These are phyloP conservation scores for Microstegium vimineum DNA, from an alignment of 176 grass and related monocot genomes.

Conservation along the genomic window DNA sequence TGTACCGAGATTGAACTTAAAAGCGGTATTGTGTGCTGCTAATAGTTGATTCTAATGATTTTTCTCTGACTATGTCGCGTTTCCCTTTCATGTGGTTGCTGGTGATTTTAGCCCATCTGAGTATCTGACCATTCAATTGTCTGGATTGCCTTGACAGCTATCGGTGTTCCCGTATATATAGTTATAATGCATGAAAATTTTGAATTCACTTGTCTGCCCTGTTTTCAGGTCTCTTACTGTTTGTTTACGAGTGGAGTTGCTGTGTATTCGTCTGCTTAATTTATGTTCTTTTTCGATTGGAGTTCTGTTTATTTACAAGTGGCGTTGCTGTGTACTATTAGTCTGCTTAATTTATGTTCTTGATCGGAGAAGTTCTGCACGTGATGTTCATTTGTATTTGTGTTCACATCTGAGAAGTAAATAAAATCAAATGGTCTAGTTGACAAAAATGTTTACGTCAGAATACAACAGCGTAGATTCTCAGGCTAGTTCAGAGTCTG, in stretches of 20 bases:
- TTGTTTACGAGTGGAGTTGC: background rate
- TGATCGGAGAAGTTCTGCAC: background rate
- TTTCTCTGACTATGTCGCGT: background rate
- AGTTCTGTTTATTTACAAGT: background rate
- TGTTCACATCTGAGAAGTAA: background rate
- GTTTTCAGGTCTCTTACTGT: background rate
- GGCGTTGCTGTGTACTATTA: background rate
- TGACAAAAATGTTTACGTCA: background rate
- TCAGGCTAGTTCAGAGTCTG: slow-evolving; percentile 57
- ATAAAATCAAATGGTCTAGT: background rate
- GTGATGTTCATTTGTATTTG: background rate
- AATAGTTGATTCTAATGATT: slow-evolving; percentile 30
- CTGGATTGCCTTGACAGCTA: background rate
- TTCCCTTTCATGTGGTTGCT: background rate
- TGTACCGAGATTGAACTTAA: slow-evolving; percentile 53
- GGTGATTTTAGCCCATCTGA: background rate
- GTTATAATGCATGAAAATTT: background rate
- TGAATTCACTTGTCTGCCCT: background rate
- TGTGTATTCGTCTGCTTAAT: background rate
- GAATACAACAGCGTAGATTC: background rate
- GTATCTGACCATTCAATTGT: background rate
- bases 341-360: background rate
- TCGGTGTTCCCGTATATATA: background rate
- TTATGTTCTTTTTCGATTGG: background rate
- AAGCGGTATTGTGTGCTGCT: slow-evolving; percentile 40